phyloP scores from a whole-genome alignment of 805 yeast genomes.

The Monosporozyma aerobia region DNA sequence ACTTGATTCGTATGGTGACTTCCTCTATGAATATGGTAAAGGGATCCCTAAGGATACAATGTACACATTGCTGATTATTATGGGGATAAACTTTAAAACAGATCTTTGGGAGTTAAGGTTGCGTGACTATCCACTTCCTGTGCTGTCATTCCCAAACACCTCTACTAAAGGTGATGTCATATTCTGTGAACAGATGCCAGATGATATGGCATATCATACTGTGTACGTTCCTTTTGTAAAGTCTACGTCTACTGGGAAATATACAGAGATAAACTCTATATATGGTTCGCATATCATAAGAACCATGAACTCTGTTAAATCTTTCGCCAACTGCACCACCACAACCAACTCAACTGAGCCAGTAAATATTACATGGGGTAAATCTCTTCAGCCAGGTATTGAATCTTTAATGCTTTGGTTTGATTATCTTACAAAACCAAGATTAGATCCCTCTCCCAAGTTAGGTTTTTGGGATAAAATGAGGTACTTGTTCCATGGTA shows the following conservation, averaged over 20 bases:
- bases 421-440: slow-evolving; percentile 62
- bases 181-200: slow-evolving; percentile 46
- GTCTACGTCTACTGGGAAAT: slow-evolving; percentile 30
- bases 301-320: slow-evolving; percentile 55
- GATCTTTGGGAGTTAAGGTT: slow-evolving; percentile 36
- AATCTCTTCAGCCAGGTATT: slow-evolving; percentile 51
- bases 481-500: slow-evolving; percentile 47
- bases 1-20: slow-evolving; percentile 23
- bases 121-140: slow-evolving; percentile 50
- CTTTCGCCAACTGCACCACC: slow-evolving; percentile 41
- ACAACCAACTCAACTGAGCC: slow-evolving; percentile 38
- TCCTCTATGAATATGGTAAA: slow-evolving; percentile 35
- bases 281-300: slow-evolving; percentile 52
- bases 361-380: slow-evolving; percentile 54
- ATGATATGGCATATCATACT: slow-evolving; percentile 37
- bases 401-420: slow-evolving; percentile 54
- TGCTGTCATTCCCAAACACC: slow-evolving; percentile 39
- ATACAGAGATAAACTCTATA: slow-evolving; percentile 35
- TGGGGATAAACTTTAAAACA: slow-evolving; percentile 38
- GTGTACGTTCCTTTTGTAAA: slow-evolving; percentile 54
- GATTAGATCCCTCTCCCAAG: slow-evolving; percentile 52
- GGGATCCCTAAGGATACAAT: slow-evolving; percentile 44
- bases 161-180: slow-evolving; percentile 41
- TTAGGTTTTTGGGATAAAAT: slow-evolving; percentile 69
- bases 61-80: slow-evolving; percentile 49